Evolutionary conservation across 139 green algal genomes (phyloP).

Genomic region (Gonium pectorale): DNA sequence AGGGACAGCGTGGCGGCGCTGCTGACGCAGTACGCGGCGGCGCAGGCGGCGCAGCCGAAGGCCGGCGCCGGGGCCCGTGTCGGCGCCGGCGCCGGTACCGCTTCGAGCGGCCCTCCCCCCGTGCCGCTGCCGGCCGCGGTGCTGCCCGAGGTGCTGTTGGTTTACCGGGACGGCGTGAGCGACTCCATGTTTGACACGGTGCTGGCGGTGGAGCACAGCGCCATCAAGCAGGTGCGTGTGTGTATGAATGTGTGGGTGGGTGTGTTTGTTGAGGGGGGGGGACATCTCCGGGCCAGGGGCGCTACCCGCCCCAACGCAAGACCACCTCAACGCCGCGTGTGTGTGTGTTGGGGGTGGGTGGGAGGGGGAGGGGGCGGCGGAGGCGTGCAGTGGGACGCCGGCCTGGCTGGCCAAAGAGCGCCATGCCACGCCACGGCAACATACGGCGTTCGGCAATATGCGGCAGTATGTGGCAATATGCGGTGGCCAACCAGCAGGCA

Average conservation of each 20-base stretch:
- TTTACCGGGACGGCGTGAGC: slow-evolving; percentile 79
- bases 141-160: slow-evolving; percentile 58
- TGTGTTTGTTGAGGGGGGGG: no score
- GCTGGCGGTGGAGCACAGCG: slow-evolving; percentile 53
- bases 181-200: slow-evolving; percentile 87
- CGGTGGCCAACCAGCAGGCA: no score
- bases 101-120: neutral
- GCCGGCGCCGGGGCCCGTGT: neutral
- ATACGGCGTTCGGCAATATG: no score
- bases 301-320: no score
- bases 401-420: no score
- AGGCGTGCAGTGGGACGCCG: no score
- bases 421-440: no score
- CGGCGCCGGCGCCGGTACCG: neutral
- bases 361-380: no score
- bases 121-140: neutral
- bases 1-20: slow-evolving; percentile 68
- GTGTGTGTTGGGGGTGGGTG: no score
- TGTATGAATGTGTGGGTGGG: neutral
- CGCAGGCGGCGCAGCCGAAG: neutral
- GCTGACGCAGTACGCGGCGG: slow-evolving; percentile 37
- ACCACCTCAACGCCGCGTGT: no score
- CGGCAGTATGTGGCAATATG: no score
- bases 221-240: slow-evolving; percentile 51
- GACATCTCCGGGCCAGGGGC: no score